Base-by-base conservation (phyloP, 2,329 filamentous ascomycete species). In the Stachybotrys chlorohalonatus region DNA sequence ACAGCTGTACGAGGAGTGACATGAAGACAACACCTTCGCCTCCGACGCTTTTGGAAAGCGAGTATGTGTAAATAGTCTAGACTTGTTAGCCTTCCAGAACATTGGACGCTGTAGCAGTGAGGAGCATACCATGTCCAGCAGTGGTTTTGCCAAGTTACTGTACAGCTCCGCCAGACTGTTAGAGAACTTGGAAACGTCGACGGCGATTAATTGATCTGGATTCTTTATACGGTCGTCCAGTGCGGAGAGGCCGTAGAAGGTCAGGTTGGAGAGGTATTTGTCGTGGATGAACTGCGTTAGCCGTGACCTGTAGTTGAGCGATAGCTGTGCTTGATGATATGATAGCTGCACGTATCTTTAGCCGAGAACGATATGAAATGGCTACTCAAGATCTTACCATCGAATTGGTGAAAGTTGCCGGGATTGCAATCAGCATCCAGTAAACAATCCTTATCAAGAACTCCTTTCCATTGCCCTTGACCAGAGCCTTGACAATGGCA, bases 181-280 rank as follows among this genome's bases (percentile, higher is more conserved):
- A 31, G 92, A 94, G 75, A 99, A 99, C 64, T 94, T 93, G 57
- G 92, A 89, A 9, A 99, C 90, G 68, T 99, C 94, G 31, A 97
- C 93, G 0, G 93, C 94, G 63, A 99, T 95, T 48, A 99, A 81
- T 73, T 99, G 94, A 67, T 99, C 94, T 3, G 94, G 90, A 66
- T 99, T 99, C 77, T 96, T 96, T 79, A 99, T 96, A 67, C 94
- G 85, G 68, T 99, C 94, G 65, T 99, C 94, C 42, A 99, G 79
- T 0, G 94, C 91, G 1, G 92, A 95, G 53, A 99, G 87, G 3
- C 91, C 92, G 70, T 99, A 99, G 70, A 97, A 99, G 1, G 93
- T 97, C 82, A 99, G 88, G 57, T 96, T 89, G n/a, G 89, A 92
- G 13, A 99, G 81, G 70, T 99, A 99, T 68, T 92, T 90, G 69